Conservation (phyloP, 768 basidiomycete species). For the Kwoniella dendrophila region DNA sequence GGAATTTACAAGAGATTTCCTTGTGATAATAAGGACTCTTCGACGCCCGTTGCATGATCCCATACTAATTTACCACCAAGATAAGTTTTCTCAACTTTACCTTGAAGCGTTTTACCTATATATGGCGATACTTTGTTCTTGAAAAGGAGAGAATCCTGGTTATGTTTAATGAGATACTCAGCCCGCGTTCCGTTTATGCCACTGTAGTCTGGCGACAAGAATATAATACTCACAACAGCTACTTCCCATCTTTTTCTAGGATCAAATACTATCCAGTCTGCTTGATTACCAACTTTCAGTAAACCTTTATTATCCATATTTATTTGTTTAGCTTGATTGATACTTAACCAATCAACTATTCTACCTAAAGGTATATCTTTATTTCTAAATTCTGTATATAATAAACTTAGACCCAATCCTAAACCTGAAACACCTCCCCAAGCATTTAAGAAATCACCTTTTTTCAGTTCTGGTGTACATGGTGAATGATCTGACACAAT, state of each 20-base stretch:
- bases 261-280: constrained; percentile 85
- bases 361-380: constrained; percentile 59
- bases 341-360: constrained; percentile 75
- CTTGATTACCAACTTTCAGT: constrained; percentile 74
- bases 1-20: not conserved
- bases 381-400: constrained; percentile 73
- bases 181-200: constrained; percentile 56
- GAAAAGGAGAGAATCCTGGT: constrained; percentile 68
- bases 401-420: constrained; percentile 80
- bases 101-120: constrained; percentile 70
- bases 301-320: constrained; percentile 75
- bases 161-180: not conserved
- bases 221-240: constrained; percentile 40
- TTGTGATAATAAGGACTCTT: not conserved
- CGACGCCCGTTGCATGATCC: constrained; percentile 29
- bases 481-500: constrained; percentile 97
- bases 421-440: constrained; percentile 96
- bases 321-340: constrained; percentile 75
- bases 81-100: constrained; percentile 74
- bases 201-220: constrained; percentile 61
- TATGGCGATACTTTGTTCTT: constrained; percentile 95
- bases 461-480: constrained; percentile 79
- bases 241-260: constrained; percentile 58
- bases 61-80: constrained; percentile 76
- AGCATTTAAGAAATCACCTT: constrained; percentile 74